A percentile compares a stretch with the other conserved stretches of the same genome.
Evolutionary conservation across 73 alveolate species (phyloP).

Genomic region (Diophrys appendiculata): DNA sequence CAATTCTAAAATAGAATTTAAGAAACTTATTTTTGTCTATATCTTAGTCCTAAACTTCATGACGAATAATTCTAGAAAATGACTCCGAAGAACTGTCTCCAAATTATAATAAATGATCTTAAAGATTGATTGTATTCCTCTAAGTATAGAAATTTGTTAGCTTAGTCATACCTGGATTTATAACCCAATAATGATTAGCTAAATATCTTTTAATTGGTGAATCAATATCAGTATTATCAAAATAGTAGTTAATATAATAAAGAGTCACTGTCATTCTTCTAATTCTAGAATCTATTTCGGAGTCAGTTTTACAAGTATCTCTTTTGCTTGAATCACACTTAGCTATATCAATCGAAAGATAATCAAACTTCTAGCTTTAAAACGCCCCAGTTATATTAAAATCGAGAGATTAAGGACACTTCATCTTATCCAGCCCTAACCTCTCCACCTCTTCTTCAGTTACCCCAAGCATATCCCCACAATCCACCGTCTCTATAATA

Average conservation of each 20-base stretch:
- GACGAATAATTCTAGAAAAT: background rate
- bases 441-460: background rate
- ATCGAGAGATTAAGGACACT: background rate
- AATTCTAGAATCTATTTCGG: background rate
- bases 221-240: background rate
- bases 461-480: background rate
- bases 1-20: constrained; percentile 3
- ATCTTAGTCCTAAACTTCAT: background rate
- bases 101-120: background rate
- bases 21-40: background rate
- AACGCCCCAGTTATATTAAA: background rate
- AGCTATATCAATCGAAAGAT: background rate
- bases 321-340: background rate
- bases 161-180: background rate
- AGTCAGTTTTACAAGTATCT: background rate
- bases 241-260: no score
- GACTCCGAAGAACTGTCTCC: background rate
- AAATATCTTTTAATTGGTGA: background rate
- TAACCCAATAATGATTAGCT: background rate
- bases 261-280: background rate
- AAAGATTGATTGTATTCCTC: background rate
- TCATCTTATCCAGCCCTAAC: background rate
- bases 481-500: background rate
- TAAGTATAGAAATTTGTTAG: constrained; percentile 1
- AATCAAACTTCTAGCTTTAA: background rate